A percentile compares a stretch with the other conserved stretches of the same genome.
Conservation (phyloP, 2,329 filamentous ascomycete genomes). For the Pseudogymnoascus sp. region DNA sequence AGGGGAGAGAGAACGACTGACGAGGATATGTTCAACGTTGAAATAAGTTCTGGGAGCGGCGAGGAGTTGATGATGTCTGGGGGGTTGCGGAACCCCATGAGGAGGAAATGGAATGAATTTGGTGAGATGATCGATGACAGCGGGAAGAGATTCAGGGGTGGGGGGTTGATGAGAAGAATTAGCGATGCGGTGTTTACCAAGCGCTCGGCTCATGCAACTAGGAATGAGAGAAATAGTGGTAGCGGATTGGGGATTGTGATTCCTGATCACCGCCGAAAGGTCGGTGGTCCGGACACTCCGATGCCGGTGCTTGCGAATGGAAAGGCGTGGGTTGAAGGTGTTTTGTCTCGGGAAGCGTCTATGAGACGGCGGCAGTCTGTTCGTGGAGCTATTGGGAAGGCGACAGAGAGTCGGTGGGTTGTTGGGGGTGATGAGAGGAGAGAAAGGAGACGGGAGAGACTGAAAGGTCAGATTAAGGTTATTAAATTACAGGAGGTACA, state of each 20-base stretch:
- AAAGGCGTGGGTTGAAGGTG: not conserved
- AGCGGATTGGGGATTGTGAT: slow-evolving; percentile 3
- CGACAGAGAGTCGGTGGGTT: not conserved
- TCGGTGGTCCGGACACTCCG: not conserved
- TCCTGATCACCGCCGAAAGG: not conserved
- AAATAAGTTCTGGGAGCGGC: not conserved
- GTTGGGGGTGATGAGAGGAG: not conserved
- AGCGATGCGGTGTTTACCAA: not conserved
- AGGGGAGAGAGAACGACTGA: not conserved
- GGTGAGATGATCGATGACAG: not conserved
- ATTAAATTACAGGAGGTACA: not conserved
- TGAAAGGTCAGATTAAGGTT: not conserved
- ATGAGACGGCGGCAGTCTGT: not conserved
- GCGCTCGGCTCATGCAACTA: not conserved
- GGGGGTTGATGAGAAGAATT: not conserved
- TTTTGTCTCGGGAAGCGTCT: not conserved
- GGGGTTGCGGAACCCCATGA: not conserved
- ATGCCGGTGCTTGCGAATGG: not conserved
- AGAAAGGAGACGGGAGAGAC: not conserved
- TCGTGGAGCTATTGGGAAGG: not conserved
- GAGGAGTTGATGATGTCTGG: not conserved
- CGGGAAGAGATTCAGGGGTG: not conserved
- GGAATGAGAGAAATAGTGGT: not conserved
- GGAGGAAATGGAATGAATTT: not conserved
- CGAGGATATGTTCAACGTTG: not conserved